phyloP scores from a whole-genome alignment of 768 basidiomycete species.

The Phlebiopsis flavidoalba region DNA sequence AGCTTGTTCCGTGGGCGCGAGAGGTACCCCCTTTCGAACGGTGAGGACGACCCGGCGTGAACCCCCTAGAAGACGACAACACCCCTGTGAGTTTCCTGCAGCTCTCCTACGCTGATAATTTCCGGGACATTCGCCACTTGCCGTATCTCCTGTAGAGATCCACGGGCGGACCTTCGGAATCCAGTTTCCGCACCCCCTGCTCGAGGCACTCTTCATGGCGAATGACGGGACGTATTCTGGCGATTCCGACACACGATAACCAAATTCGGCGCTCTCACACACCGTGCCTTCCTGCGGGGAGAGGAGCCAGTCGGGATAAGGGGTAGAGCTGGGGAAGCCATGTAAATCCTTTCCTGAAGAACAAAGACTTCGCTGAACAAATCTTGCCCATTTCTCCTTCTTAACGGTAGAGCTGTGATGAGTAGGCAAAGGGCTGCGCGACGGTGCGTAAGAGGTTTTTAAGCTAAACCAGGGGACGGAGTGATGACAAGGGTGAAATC shows the following conservation, averaged over 20 bases:
- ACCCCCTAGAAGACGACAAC: not conserved
- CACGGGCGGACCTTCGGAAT: too few species aligned
- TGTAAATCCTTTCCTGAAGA: too few species aligned
- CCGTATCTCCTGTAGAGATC: too few species aligned
- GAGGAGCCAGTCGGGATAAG: not conserved
- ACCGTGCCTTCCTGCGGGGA: not conserved
- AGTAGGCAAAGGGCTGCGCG: not conserved
- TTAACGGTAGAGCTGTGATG: not conserved
- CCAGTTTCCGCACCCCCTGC: too few species aligned
- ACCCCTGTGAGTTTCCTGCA: too few species aligned
- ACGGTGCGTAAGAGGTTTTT: constrained; percentile 15
- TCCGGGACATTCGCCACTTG: constrained; percentile 15
- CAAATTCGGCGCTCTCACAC: too few species aligned
- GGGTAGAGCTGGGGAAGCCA: not conserved
- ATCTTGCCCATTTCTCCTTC: constrained; percentile 7
- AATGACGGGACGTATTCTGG: too few species aligned
- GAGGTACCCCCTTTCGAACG: not conserved
- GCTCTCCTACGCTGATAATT: constrained; percentile 9
- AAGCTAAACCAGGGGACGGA: constrained; percentile 17
- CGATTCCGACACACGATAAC: too few species aligned
- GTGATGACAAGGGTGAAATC: constrained; percentile 15
- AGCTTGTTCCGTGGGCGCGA: not conserved
- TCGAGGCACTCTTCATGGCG: too few species aligned
- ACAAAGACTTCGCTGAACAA: too few species aligned
- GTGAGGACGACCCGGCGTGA: not conserved